phyloP scores from a whole-genome alignment of 441 rosid species.

The Geranium incanum region DNA sequence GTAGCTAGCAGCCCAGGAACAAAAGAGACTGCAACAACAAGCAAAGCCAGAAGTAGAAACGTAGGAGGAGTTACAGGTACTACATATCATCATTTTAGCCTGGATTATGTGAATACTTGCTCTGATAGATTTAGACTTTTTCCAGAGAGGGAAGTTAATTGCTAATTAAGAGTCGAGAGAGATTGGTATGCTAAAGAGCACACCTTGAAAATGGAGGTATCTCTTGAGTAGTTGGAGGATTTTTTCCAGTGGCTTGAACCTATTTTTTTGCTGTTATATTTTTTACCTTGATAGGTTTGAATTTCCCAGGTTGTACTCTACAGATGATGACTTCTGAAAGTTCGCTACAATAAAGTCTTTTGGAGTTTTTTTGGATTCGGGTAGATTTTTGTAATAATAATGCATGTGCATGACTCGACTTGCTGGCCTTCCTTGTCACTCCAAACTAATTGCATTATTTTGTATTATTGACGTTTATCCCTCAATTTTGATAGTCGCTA shows the following conservation, averaged over 20 bases:
- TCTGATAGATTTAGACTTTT: constrained; percentile 20
- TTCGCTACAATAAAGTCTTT: constrained; percentile 21
- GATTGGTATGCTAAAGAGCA: constrained; percentile 21
- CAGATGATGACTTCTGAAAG: constrained; percentile 16
- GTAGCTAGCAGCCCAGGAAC: constrained; percentile 16
- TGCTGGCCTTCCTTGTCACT: background rate
- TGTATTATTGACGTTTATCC: background rate
- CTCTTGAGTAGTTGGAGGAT: constrained; percentile 18
- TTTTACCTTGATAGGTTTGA: constrained; percentile 20
- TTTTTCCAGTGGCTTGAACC: constrained; percentile 17
- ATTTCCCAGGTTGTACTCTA: constrained; percentile 14
- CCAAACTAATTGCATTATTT: background rate
- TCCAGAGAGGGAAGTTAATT: constrained; percentile 14
- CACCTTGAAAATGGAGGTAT: constrained; percentile 16
- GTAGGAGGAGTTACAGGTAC: constrained; percentile 11
- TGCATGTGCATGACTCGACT: constrained; percentile 2
- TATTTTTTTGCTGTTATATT: background rate
- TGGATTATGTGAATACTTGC: constrained; percentile 21
- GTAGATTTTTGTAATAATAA: background rate
- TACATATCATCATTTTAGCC: constrained; percentile 12
- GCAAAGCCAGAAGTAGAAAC: constrained; percentile 9
- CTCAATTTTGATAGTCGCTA: no score
- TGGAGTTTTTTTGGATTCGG: constrained; percentile 10
- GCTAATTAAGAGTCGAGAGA: constrained; percentile 15
- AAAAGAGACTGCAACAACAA: constrained; percentile 1